phyloP scores from a whole-genome alignment of 768 basidiomycete genomes.

The Solioccasus polychromus region DNA sequence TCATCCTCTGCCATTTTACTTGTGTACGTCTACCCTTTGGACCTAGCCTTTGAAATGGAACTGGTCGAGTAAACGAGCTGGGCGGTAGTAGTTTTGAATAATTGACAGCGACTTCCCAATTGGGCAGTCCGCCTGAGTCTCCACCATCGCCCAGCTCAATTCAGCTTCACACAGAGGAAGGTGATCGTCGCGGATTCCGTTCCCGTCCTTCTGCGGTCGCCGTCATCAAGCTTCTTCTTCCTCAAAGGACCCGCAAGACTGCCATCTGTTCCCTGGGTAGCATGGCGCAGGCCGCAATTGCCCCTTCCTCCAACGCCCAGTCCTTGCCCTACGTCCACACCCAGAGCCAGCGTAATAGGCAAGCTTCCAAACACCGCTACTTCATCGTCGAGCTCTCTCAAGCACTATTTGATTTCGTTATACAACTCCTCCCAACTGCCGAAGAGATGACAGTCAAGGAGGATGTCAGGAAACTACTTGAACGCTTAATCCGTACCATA shows the following conservation, averaged over 20 bases:
- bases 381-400: slow-evolving; percentile 80
- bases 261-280: background rate
- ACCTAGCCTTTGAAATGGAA: too few relatives aligned
- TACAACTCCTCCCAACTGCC: slow-evolving; percentile 84
- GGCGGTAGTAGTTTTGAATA: background rate
- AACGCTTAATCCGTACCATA: slow-evolving; percentile 92
- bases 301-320: slow-evolving; percentile 17
- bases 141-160: slow-evolving; percentile 6
- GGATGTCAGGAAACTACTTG: slow-evolving; percentile 91
- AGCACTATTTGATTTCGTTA: slow-evolving; percentile 89
- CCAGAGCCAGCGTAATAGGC: slow-evolving; percentile 36
- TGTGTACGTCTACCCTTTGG: slow-evolving; percentile 7
- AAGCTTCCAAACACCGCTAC: slow-evolving; percentile 53
- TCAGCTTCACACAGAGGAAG: slow-evolving; percentile 20
- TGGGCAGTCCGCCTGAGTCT: slow-evolving; percentile 21
- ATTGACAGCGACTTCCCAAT: slow-evolving; percentile 24
- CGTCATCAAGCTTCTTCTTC: slow-evolving; percentile 6
- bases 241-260: slow-evolving; percentile 2
- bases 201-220: slow-evolving; percentile 16
- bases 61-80: background rate
- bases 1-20: background rate
- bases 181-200: slow-evolving; percentile 29
- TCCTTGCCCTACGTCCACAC: slow-evolving; percentile 26
- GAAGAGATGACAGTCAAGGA: slow-evolving; percentile 95
- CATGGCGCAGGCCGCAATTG: slow-evolving; percentile 32